Base-by-base conservation (phyloP, 768 basidiomycete genomes). In the Collybia sordida region DNA sequence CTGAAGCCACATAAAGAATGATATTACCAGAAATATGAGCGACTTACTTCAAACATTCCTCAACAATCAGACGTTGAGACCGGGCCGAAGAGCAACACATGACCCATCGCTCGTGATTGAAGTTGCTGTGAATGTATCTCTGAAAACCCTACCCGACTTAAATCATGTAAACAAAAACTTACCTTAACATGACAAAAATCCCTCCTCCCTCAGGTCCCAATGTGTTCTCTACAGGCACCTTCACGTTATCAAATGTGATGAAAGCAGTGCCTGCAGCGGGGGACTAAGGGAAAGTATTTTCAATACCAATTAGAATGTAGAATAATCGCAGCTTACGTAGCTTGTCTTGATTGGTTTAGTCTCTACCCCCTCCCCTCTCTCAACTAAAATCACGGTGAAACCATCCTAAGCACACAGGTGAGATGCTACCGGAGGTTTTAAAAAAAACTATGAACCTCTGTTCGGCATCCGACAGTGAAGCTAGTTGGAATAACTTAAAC, bases 101-200 rank as follows among this genome's bases (percentile, higher is more conserved):
- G 46, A 90, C 87, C 92, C 90, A 95, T 62, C 90, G 86, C 64
- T 94, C 94, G 68, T 95, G 93, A 66, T 95, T 96, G 71, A 96
- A 97, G 72, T 97, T 97, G 54, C 83, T 86, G 38, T 7, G 45
- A 42, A 38, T 51, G 15, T 31, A 50, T 45, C 39, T 47, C 18
- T 47, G 8, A 44, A 24, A 8, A 17, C 0, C 6, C 7, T 21
- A 45, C 25, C 24, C 21, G 18, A n/a, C 28, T 45, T 11, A 36
- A 21, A 28, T 3, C 18, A 31, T 6, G 14, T 31, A 46, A 22
- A n/a, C 48, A 51, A 24, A 56, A 45, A 41, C 56, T 21, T 47
- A 74, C 62, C 85, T 74, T 22, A 72, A 65, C 65, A 75, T 79
- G 42, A 78, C 75, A 52, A 75, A 75, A 34, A 76, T 70, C 25